Evolutionary conservation across 305 asterid species (phyloP), one percentile per base, ranked within the genome.

Genomic region (Ruellia speciosa): DNA sequence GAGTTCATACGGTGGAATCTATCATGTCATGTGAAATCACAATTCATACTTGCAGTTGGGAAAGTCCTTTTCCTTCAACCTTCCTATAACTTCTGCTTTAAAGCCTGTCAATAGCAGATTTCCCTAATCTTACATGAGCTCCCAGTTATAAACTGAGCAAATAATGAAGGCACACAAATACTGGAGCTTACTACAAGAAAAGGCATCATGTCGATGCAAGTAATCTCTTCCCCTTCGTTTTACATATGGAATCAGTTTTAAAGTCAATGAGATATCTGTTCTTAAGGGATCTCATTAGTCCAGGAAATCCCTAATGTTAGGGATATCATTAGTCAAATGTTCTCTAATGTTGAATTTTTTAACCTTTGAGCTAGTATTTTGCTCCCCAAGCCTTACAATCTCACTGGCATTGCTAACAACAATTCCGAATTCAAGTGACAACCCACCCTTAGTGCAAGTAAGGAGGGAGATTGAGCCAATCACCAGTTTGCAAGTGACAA

Each of bases 1-100:
- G 31, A 24, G 31, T 24, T 24, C 31, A 24, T 24, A 24, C 31
- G 31, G 4, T 24, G 31, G 50, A 40, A 56, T 56, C n/a, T 56
- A 37, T n/a, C 20, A 28, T 64, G 18, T 4, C 13, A 7, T 10
- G 41, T 19, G 31, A 53, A 52, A 28, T 37, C 14, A 5, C 41
- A 13, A 14, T 40, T 37, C 41, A 2, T 37, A 37, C 41, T 37
- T 31, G 39, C 19, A 62, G 15, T 37, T 0, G 46, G 17, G 10
- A 49, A 49, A 54, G 41, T 50, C 40, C 18, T 56, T 14, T 31
- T 34, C n/a, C 51, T 64, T 46, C 62, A 43, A 19, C 66, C 7
- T 47, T 19, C 59, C 43, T 54, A 54, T 34, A 35, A 60, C 24
- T 4, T 55, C 50, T 45, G 50, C 18, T 15, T 46, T 12, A 8